phyloP scores from a whole-genome alignment of 148 eudicot species.

The Bassia scoparia region DNA sequence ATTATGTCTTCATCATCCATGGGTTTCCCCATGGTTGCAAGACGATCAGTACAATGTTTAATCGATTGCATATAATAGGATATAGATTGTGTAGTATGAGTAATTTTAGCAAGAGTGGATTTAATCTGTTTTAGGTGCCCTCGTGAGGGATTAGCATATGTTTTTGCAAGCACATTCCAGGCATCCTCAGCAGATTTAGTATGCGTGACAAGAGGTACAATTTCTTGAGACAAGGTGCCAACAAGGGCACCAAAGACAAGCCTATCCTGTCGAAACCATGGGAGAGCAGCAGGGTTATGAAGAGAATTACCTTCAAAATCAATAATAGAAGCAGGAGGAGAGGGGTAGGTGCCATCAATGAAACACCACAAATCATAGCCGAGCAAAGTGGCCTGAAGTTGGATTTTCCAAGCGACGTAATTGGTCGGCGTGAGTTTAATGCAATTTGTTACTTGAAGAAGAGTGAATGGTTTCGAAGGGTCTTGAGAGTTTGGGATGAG shows the following conservation, averaged over 20 bases:
- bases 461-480: too few species aligned
- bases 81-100: background rate
- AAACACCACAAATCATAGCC: too few species aligned
- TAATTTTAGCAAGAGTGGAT: background rate
- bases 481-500: too few species aligned
- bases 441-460: too few species aligned
- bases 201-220: background rate
- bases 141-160: slow-evolving; percentile 2
- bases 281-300: background rate
- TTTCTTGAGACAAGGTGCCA: background rate
- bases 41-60: background rate
- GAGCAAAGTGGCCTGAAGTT: too few species aligned
- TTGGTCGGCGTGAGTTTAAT: too few species aligned
- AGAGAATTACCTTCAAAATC: too few species aligned
- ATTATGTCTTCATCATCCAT: background rate
- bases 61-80: background rate
- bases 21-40: background rate
- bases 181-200: background rate
- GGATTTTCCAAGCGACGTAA: too few species aligned
- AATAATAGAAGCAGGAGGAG: too few species aligned
- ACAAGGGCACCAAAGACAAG: background rate
- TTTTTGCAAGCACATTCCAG: background rate
- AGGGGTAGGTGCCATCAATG: too few species aligned
- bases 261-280: background rate
- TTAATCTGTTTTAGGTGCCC: background rate